Evolutionary conservation across 179 eudicot species (phyloP).

Genomic region (Carnegiea gigantea): DNA sequence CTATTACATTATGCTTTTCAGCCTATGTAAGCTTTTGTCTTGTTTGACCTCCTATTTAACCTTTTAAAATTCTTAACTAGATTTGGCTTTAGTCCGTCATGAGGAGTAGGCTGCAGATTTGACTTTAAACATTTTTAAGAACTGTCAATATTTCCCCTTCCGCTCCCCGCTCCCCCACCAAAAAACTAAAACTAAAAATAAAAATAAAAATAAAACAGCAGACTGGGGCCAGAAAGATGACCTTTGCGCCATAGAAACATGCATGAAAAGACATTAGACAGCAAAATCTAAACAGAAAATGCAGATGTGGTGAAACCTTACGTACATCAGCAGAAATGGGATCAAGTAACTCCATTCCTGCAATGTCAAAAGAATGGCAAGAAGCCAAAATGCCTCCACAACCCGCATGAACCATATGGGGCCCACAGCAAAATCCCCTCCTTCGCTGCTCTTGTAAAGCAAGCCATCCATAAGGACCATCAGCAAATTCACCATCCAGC

Average conservation of each 20-base stretch:
- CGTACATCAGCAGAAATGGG: conserved; percentile 92
- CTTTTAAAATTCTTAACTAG: background rate
- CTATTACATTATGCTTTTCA: background rate
- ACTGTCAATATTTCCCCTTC: background rate
- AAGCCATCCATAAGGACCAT: conserved; percentile 94
- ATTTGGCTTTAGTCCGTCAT: background rate
- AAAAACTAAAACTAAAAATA: no score
- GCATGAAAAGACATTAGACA: background rate
- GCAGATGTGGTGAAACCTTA: conserved; percentile 39
- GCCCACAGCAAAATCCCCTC: conserved; percentile 96
- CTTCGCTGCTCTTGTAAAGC: conserved; percentile 93
- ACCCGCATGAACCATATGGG: conserved; percentile 92
- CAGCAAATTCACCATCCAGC: conserved; percentile 86
- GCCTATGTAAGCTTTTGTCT: background rate
- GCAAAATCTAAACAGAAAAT: background rate
- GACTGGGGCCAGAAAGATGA: background rate
- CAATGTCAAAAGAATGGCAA: conserved; percentile 89
- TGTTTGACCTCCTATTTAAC: background rate
- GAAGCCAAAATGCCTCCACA: conserved; percentile 98
- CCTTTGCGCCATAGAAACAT: background rate
- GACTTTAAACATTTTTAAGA: background rate
- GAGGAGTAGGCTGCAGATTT: background rate
- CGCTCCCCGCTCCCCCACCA: background rate
- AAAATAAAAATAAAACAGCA: background rate
- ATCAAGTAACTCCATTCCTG: conserved; percentile 86